phyloP scores from a whole-genome alignment of 1,284 basidiomycete species.

The Earliella scabrosa region DNA sequence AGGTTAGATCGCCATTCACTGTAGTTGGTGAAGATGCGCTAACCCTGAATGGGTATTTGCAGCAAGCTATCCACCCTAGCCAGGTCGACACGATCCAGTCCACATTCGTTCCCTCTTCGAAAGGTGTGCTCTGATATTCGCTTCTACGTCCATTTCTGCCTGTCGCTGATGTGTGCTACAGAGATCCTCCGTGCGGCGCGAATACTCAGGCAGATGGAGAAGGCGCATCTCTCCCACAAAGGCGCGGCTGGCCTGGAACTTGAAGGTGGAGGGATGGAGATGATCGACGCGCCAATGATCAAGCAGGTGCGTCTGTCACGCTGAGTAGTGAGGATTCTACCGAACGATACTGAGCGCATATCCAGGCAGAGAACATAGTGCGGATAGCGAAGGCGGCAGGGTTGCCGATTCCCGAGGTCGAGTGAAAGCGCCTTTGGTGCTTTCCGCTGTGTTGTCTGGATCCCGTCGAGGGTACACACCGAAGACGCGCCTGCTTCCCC shows the following conservation, averaged over 20 bases:
- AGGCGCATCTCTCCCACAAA: constrained; percentile 48
- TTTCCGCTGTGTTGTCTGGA: too few relatives aligned
- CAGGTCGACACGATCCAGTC: constrained; percentile 84
- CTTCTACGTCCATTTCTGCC: constrained; percentile 1
- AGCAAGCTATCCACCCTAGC: constrained; percentile 95
- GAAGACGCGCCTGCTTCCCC: too few relatives aligned
- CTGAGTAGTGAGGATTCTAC: background rate
- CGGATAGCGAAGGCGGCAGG: constrained; percentile 66
- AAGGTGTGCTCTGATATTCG: constrained; percentile 50
- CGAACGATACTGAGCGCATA: constrained; percentile 25
- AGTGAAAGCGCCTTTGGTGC: constrained; percentile 8
- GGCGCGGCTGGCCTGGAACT: constrained; percentile 71
- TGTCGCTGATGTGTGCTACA: constrained; percentile 34
- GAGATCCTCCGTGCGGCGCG: constrained; percentile 82
- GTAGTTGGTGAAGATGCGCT: background rate
- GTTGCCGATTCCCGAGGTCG: constrained; percentile 56
- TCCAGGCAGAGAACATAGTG: constrained; percentile 70
- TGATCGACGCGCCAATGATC: constrained; percentile 95
- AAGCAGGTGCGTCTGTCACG: constrained; percentile 63
- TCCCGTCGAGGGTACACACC: too few relatives aligned
- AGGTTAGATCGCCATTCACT: constrained; percentile 50
- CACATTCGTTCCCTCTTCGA: constrained; percentile 77
- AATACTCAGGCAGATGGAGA: constrained; percentile 70
- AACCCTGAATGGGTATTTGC: background rate
- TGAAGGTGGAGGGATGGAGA: constrained; percentile 71